Evolutionary conservation across 2,329 filamentous ascomycete species (phyloP), one percentile per base, ranked within the genome.

Genomic region (Scytalidium lignicola): DNA sequence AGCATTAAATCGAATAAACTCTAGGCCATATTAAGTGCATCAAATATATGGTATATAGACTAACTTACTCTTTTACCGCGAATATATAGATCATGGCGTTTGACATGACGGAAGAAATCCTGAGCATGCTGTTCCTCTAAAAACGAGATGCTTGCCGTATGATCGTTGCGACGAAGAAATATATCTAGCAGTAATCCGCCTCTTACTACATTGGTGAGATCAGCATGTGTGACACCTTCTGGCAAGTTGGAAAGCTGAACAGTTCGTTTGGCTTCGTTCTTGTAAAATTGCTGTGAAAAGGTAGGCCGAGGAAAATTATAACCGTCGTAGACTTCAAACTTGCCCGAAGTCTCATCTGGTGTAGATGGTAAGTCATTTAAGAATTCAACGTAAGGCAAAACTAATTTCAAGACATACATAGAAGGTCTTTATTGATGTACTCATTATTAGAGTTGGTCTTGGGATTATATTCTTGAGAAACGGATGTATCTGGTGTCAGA

Each of bases 101-200:
- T 84, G 19, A 77, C 74, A 65, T 88, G 75, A 0, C 79, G 73
- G 44, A 84, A 73, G 62, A 90, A 93, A 0, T 78, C 75, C 22
- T 70, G 67, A n/a, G 85, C 85, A 50, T 82, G 76, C 18, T 74
- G 70, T 28, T 78, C 78, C 45, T 82, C 74, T 6, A 88, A 71
- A 62, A 93, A 93, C 0, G 88, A 88, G 2, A 93, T 73, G 40
- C 75, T 78, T 3, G 81, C 86, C 41, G 70, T 71, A 26, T 77
- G 77, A 46, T 89, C 82, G 40, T 76, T 67, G 8, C 58, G 62
- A 26, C 81, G 79, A 43, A 90, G 57, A 56, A 78, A 85, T 39
- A 92, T 70, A 54, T 90, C 85, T 10, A 91, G 65, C 10, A 95
- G 58, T 54, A 79, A 73, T 1, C 88, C 89, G 20, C 89, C 88